Evolutionary conservation across 345 rosid genomes (phyloP), one percentile per base, ranked within the genome.

Genomic region (Carallia brachiata): DNA sequence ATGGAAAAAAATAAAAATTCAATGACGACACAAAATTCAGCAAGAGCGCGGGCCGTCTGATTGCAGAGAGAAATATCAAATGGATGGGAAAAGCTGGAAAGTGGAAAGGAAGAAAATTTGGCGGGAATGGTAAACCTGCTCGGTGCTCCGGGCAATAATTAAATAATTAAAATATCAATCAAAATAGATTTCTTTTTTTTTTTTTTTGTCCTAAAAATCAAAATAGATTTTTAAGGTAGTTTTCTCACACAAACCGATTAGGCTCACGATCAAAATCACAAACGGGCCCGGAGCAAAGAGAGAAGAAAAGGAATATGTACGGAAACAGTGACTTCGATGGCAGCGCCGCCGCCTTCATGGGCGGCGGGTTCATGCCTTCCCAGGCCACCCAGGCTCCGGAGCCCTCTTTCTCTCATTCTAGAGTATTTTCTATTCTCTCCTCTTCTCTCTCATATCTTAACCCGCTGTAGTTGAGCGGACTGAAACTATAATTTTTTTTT

Each of bases 331-430:
- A 91, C 4, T 91, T 88, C 75, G 95, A 91, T 78, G 76, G 76
- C 1, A 86, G 96, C 66, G 86, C 81, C 56, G 86, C 93, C 0
- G 90, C 90, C 64, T 90, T 91, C 71, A 79, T 91, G 82, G 98
- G 98, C 67, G 98, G 96, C 9, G 92, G 98, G 23, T 90, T 90
- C 75, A 90, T 61, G 64, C 64, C 36, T 7, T 36, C 44, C 15
- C 64, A 61, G n/a, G 2, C 40, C 27, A 15, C 28, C 40, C 59
- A 55, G 30, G 13, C 69, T 58, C 84, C 84, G 10, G 85, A 80
- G 78, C 79, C 84, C 57, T 67, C 70, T 48, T 76, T 71, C 58
- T 67, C 89, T 37, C 62, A 81, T 50, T 85, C 78, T 67, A 94
- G 80, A 78, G 97, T 89, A 81, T 10, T 36, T 72, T 6, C 6